Evolutionary conservation across 208 protist species (phyloP).

Genomic region (Angomonas deanei): DNA sequence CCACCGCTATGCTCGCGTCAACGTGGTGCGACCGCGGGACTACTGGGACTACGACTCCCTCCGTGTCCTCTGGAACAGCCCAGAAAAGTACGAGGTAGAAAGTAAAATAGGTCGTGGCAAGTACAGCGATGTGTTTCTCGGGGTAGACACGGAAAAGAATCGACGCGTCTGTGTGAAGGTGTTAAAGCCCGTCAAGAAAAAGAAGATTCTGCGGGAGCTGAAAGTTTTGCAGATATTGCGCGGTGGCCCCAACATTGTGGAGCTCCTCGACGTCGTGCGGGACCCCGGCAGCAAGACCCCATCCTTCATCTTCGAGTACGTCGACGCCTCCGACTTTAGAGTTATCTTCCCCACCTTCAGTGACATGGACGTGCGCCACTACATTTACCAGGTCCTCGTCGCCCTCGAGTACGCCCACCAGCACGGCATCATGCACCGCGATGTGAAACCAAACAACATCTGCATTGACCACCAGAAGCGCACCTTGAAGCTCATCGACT

Average conservation of each 20-base stretch:
- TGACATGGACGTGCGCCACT: constrained; percentile 97
- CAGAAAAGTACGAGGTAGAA: constrained; percentile 96
- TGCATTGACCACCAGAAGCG: constrained; percentile 97
- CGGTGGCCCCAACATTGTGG: constrained; percentile 98
- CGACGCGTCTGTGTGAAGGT: constrained; percentile 98
- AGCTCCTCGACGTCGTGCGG: constrained; percentile 97
- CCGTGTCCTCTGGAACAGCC: constrained; percentile 91
- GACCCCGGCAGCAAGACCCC: constrained; percentile 98
- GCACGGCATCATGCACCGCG: constrained; percentile 99
- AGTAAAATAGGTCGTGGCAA: constrained; percentile 97
- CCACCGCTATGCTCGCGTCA: constrained; percentile 78
- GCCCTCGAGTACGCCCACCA: constrained; percentile 96
- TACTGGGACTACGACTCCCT: constrained; percentile 95
- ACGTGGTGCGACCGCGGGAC: constrained; percentile 84
- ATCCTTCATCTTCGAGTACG: constrained; percentile 98
- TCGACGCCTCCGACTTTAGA: constrained; percentile 97
- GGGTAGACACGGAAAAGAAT: constrained; percentile 83
- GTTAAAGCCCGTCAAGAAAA: constrained; percentile 99
- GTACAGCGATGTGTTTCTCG: constrained; percentile 99
- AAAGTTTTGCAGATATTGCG: constrained; percentile 98
- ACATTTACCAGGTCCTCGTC: constrained; percentile 97
- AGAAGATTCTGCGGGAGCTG: constrained; percentile 99
- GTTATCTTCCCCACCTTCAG: constrained; percentile 96
- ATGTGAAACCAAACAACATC: constrained; percentile 99
- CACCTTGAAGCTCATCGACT: constrained; percentile 97